Percentiles rank a stretch among this genome's conserved stretches.
Conservation (phyloP, 345 rosid species). For the Camelina sativa region DNA sequence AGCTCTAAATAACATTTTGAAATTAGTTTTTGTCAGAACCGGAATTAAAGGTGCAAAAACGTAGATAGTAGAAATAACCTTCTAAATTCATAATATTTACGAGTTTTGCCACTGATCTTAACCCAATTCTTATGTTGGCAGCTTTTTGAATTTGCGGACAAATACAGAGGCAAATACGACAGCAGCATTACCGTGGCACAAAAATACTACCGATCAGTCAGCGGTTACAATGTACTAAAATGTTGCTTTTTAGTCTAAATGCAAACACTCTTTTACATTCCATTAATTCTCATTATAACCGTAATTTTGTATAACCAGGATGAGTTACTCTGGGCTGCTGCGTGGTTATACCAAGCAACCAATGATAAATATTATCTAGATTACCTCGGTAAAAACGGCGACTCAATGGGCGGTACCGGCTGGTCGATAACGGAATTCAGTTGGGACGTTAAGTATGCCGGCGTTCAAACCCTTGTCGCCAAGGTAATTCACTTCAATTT, state of each 20-base stretch:
- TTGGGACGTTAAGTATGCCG: constrained; percentile 94
- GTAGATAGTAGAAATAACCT: neutral
- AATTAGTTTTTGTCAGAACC: neutral
- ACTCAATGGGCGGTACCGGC: constrained; percentile 82
- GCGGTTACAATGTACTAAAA: constrained; percentile 81
- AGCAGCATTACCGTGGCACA: constrained; percentile 84
- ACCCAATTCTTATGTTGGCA: constrained; percentile 36
- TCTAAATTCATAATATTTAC: neutral
- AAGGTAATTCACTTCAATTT: constrained; percentile 54
- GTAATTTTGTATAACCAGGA: constrained; percentile 53
- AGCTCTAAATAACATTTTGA: neutral
- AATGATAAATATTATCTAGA: constrained; percentile 66
- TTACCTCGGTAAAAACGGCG: constrained; percentile 86
- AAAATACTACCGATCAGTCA: constrained; percentile 78
- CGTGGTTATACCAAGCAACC: constrained; percentile 85
- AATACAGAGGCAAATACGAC: constrained; percentile 91
- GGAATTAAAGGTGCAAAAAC: neutral
- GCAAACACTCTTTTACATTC: neutral
- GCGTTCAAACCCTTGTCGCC: constrained; percentile 88
- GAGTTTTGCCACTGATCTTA: neutral
- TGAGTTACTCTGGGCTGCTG: constrained; percentile 92
- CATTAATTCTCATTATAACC: neutral
- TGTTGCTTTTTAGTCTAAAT: neutral
- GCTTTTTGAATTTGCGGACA: constrained; percentile 93
- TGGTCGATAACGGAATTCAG: constrained; percentile 89